Percentiles rank a stretch among this genome's conserved stretches.
Conservation (phyloP, 2,329 filamentous ascomycete genomes). For the Sporothrix globosa region DNA sequence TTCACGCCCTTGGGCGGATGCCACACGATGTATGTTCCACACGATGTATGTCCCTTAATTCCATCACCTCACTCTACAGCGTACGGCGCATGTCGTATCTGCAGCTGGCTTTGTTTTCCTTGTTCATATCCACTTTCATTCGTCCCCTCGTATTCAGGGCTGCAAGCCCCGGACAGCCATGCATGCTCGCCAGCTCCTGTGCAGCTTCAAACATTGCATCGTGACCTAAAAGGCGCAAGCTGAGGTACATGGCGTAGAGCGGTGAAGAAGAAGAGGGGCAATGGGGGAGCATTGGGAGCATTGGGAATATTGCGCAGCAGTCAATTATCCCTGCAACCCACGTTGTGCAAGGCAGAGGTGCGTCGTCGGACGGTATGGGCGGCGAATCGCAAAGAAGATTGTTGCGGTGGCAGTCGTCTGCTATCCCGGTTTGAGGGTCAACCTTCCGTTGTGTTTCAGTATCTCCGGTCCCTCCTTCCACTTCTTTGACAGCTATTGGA, state of each 20-base stretch:
- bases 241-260: conserved; percentile 11
- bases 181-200: conserved; percentile 7
- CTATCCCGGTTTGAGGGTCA: background rate
- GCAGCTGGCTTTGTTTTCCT: background rate
- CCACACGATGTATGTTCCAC: no score
- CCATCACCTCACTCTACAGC: background rate
- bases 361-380: background rate
- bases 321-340: background rate
- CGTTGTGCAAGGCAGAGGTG: conserved; percentile 9
- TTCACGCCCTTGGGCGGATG: background rate
- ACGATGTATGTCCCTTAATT: background rate
- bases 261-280: background rate
- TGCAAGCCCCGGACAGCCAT: background rate
- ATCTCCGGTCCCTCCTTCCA: background rate
- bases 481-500: no score
- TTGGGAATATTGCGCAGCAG: background rate
- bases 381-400: background rate
- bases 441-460: background rate
- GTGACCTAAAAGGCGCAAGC: conserved; percentile 24
- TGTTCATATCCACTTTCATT: background rate
- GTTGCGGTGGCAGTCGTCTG: background rate
- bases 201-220: conserved; percentile 14
- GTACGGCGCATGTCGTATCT: background rate
- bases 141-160: background rate
- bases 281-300: background rate